Percentiles rank a stretch among this genome's conserved stretches.
Evolutionary conservation across 163 green algal species (phyloP).

Genomic region (Scenedesmus sp.): DNA sequence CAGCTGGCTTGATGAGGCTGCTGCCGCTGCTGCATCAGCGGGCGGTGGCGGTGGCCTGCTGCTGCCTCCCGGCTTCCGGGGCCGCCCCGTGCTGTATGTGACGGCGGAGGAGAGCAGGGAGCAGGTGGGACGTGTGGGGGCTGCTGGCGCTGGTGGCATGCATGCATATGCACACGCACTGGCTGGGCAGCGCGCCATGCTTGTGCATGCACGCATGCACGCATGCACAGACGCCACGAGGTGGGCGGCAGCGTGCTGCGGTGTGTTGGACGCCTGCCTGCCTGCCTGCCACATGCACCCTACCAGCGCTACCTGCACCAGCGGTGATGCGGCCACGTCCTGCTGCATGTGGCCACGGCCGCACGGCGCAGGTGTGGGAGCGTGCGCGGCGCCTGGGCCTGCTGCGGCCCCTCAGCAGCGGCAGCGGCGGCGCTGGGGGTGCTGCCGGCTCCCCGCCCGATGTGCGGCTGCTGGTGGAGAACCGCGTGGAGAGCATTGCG

Average conservation of each 20-base stretch:
- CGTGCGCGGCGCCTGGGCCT: conserved; percentile 86
- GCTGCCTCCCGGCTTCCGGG: not conserved
- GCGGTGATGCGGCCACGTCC: no score
- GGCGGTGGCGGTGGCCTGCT: not conserved
- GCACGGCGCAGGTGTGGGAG: conserved; percentile 71
- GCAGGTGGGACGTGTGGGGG: conserved; percentile 70
- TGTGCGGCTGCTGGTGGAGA: conserved; percentile 55
- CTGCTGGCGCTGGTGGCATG: not conserved
- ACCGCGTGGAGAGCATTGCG: conserved; percentile 66
- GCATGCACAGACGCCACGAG: not conserved
- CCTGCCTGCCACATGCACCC: not conserved
- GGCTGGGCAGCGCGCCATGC: not conserved
- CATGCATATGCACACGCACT: no score
- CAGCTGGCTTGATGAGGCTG: conserved; percentile 34
- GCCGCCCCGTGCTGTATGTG: conserved; percentile 84
- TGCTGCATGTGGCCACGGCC: not conserved
- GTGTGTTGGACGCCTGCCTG: not conserved
- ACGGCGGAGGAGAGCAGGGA: conserved; percentile 87
- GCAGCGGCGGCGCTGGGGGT: not conserved
- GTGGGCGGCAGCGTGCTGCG: no score
- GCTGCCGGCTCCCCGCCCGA: not conserved
- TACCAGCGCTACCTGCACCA: not conserved
- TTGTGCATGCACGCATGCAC: not conserved
- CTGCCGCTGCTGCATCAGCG: not conserved
- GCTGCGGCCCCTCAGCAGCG: not conserved